Evolutionary conservation across 805 yeast genomes (phyloP).

Genomic region (Candida montana): DNA sequence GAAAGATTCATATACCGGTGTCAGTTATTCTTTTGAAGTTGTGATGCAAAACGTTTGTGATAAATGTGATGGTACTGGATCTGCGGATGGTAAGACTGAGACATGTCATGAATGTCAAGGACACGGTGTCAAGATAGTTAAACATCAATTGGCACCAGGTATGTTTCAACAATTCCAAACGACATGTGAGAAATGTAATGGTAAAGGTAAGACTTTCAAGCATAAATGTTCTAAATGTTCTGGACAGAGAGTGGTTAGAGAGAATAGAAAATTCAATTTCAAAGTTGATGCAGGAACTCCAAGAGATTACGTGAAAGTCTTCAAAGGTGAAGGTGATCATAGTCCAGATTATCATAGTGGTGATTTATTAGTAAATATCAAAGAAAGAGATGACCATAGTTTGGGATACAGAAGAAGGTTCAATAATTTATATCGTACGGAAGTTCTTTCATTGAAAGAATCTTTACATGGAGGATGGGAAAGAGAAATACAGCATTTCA

Average conservation of each 20-base stretch:
- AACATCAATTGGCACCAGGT: slow-evolving; percentile 80
- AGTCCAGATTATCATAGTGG: slow-evolving; percentile 82
- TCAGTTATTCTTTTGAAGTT: slow-evolving; percentile 50
- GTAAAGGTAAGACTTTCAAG: slow-evolving; percentile 64
- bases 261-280: slow-evolving; percentile 50
- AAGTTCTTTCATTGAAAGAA: slow-evolving; percentile 65
- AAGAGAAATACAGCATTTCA: slow-evolving; percentile 62
- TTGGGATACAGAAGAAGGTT: slow-evolving; percentile 86
- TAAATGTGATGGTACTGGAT: slow-evolving; percentile 79
- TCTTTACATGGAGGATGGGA: slow-evolving; percentile 79
- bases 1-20: slow-evolving; percentile 69
- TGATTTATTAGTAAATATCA: slow-evolving; percentile 57
- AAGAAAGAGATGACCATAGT: slow-evolving; percentile 50
- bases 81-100: slow-evolving; percentile 68
- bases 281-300: slow-evolving; percentile 67
- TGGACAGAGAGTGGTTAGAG: slow-evolving; percentile 62
- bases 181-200: slow-evolving; percentile 74
- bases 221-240: slow-evolving; percentile 63
- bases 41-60: slow-evolving; percentile 72
- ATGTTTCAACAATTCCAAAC: slow-evolving; percentile 84
- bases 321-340: slow-evolving; percentile 77
- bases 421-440: slow-evolving; percentile 70
- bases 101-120: slow-evolving; percentile 72
- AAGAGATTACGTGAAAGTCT: slow-evolving; percentile 50
- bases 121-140: slow-evolving; percentile 57